Percentiles rank a stretch among this genome's conserved stretches.
These are phyloP conservation scores for Cryptococcus sp. DNA, from an alignment of 1,284 basidiomycete species.

Conservation along the genomic window DNA sequence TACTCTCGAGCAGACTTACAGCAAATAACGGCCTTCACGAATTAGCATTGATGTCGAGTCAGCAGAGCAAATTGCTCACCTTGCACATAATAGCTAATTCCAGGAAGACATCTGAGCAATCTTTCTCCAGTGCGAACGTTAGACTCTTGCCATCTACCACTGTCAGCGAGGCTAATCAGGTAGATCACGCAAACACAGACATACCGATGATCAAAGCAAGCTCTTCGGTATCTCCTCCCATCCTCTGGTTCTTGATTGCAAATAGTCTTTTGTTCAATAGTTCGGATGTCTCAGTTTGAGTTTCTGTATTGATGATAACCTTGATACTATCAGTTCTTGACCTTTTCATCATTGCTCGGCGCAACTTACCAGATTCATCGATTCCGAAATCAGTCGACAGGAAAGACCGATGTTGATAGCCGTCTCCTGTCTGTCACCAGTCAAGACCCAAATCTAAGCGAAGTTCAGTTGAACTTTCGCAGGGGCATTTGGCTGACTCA, in stretches of 20 bases:
- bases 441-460: slow-evolving; percentile 86
- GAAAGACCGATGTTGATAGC: slow-evolving; percentile 99
- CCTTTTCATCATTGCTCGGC: neutral
- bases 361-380: slow-evolving; percentile 83
- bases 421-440: slow-evolving; percentile 97
- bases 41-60: slow-evolving; percentile 2
- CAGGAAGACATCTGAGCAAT: slow-evolving; percentile 79
- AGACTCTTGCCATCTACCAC: slow-evolving; percentile 88
- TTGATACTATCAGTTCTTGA: slow-evolving; percentile 33
- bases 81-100: slow-evolving; percentile 98
- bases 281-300: slow-evolving; percentile 73
- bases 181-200: slow-evolving; percentile 11
- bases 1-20: slow-evolving; percentile 57
- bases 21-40: slow-evolving; percentile 75
- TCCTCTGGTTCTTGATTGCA: slow-evolving; percentile 89
- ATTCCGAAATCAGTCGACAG: slow-evolving; percentile 92
- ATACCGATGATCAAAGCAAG: slow-evolving; percentile 88
- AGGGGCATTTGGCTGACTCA: slow-evolving; percentile 25
- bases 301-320: slow-evolving; percentile 94
- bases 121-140: slow-evolving; percentile 87
- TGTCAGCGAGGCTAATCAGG: neutral
- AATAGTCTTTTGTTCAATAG: slow-evolving; percentile 81
- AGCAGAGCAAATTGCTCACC: slow-evolving; percentile 20
- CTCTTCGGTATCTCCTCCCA: slow-evolving; percentile 86
- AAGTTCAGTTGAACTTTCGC: neutral